Evolutionary conservation across 2,329 filamentous ascomycete species (phyloP).

Genomic region (Apiospora aurea): DNA sequence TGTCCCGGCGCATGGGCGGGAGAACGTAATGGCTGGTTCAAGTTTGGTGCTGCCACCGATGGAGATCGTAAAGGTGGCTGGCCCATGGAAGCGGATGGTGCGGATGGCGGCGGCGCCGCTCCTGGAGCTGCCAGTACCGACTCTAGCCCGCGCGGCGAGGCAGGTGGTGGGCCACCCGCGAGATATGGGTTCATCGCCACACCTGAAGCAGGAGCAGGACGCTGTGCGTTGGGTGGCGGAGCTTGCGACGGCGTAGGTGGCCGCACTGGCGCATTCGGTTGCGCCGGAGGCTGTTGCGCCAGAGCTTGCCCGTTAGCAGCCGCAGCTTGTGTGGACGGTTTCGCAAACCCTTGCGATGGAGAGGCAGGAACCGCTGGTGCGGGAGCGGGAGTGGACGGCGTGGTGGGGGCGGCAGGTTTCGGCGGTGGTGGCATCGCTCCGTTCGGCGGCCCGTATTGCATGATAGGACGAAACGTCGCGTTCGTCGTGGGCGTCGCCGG

Average conservation of each 20-base stretch:
- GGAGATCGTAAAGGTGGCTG: conserved; percentile 29
- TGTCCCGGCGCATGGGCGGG: conserved; percentile 38
- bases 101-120: conserved; percentile 34
- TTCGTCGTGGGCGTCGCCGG: conserved; percentile 46
- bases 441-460: conserved; percentile 72
- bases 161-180: conserved; percentile 26
- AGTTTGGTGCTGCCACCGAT: conserved; percentile 31
- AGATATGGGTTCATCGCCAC: conserved; percentile 20
- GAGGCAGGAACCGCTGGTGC: conserved; percentile 25
- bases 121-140: conserved; percentile 42
- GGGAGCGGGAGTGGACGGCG: conserved; percentile 20
- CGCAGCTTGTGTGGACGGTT: conserved; percentile 56
- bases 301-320: conserved; percentile 24
- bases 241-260: conserved; percentile 22
- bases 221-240: conserved; percentile 30
- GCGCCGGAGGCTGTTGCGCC: conserved; percentile 28
- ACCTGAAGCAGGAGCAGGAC: conserved; percentile 26
- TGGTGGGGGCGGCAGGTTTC: conserved; percentile 36
- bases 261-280: not conserved
- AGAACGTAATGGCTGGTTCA: conserved; percentile 40
- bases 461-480: conserved; percentile 58
- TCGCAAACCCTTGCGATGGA: conserved; percentile 26
- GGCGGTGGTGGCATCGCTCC: conserved; percentile 65
- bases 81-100: conserved; percentile 21
- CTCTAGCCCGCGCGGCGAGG: conserved; percentile 40